Conservation (phyloP, 1,284 basidiomycete species). For the Mrakiaceae sp. region DNA sequence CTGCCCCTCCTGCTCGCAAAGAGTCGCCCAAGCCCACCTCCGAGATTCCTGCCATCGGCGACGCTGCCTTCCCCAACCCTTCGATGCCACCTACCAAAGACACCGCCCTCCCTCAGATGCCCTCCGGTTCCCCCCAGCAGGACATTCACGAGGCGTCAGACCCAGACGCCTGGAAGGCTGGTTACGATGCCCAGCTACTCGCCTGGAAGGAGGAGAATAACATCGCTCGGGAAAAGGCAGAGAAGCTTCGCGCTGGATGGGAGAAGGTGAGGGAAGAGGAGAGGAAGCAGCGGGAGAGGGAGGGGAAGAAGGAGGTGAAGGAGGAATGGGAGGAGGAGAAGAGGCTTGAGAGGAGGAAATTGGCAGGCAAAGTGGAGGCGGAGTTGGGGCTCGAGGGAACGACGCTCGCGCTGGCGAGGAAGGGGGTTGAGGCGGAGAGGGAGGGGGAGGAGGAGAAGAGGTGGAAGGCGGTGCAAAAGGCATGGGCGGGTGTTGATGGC, state of each 20-base stretch:
- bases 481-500: conserved; percentile 1
- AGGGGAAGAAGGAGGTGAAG: not conserved
- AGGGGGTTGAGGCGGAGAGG: not conserved
- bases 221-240: conserved; percentile 10
- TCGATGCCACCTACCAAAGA: not conserved
- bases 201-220: conserved; percentile 14
- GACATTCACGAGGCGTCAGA: not conserved
- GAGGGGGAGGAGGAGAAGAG: conserved; percentile 12
- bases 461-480: conserved; percentile 8
- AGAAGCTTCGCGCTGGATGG: conserved; percentile 6
- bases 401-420: not conserved
- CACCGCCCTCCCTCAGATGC: not conserved
- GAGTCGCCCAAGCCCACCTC: not conserved
- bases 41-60: not conserved
- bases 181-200: conserved; percentile 2
- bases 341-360: not conserved
- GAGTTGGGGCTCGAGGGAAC: conserved; percentile 7
- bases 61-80: conserved; percentile 12
- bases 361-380: not conserved
- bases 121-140: not conserved
- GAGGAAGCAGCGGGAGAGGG: conserved; percentile 1
- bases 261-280: conserved; percentile 9
- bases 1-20: conserved; percentile 2
- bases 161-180: conserved; percentile 8
- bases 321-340: not conserved